Evolutionary conservation across 1,139 yeast species (phyloP).

Genomic region (Yamadazyma taylorii): DNA sequence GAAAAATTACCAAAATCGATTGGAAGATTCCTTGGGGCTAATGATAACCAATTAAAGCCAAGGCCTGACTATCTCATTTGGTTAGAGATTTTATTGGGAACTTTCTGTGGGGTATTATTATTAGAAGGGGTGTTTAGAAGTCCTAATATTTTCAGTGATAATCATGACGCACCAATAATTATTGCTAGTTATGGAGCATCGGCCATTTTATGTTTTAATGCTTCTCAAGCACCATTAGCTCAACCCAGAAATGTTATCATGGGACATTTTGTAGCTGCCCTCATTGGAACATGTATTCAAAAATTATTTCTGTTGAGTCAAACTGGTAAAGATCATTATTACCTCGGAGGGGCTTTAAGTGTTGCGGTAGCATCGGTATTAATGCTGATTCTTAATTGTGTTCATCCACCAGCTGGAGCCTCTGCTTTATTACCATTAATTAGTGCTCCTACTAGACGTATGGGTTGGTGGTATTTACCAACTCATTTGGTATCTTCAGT

Average conservation of each 20-base stretch:
- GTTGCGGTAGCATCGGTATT: conserved; percentile 56
- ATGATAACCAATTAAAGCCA: conserved; percentile 26
- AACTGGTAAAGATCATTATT: conserved; percentile 46
- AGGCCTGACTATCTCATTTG: conserved; percentile 44
- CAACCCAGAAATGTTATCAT: conserved; percentile 63
- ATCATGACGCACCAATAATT: conserved; percentile 51
- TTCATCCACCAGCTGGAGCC: conserved; percentile 79
- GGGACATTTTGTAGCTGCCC: conserved; percentile 56
- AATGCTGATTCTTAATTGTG: conserved; percentile 59
- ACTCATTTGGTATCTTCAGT: conserved; percentile 53
- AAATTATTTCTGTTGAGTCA: conserved; percentile 51
- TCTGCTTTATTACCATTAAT: conserved; percentile 61
- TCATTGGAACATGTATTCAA: conserved; percentile 56
- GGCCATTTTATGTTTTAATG: conserved; percentile 62
- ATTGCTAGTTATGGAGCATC: conserved; percentile 69
- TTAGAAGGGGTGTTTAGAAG: conserved; percentile 51
- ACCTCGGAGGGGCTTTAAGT: conserved; percentile 62
- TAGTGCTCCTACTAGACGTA: conserved; percentile 42
- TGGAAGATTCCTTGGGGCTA: conserved; percentile 33
- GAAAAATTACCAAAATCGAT: conserved; percentile 29
- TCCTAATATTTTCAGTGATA: conserved; percentile 43
- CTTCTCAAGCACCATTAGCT: conserved; percentile 57
- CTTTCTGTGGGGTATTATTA: conserved; percentile 54
- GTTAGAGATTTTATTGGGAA: conserved; percentile 46
- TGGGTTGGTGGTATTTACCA: conserved; percentile 74